Percentiles rank a stretch among this genome's conserved stretches.
Conservation (phyloP, 2,329 filamentous ascomycete species). For the Nakataea oryzae region DNA sequence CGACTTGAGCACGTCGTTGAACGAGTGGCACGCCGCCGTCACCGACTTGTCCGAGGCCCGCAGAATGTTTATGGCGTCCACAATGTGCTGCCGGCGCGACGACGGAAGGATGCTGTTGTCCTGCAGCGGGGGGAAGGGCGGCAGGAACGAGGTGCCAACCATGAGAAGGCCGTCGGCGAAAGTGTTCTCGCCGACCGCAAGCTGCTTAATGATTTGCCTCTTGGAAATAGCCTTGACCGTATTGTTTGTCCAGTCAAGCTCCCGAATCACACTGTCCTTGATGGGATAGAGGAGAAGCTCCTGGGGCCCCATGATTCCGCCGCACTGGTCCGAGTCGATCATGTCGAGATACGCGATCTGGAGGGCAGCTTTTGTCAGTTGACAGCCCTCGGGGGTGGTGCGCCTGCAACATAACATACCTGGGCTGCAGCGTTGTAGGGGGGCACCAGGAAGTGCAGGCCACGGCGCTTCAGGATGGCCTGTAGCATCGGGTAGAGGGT, state of each 20-base stretch:
- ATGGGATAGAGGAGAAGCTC: slow-evolving; percentile 82
- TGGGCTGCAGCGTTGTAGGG: slow-evolving; percentile 84
- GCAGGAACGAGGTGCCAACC: slow-evolving; percentile 70
- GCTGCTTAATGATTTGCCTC: slow-evolving; percentile 56
- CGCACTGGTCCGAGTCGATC: slow-evolving; percentile 54
- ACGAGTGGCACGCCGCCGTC: slow-evolving; percentile 62
- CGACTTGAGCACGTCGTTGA: slow-evolving; percentile 66
- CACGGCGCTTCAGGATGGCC: slow-evolving; percentile 56
- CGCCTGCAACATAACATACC: slow-evolving; percentile 35
- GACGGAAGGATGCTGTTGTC: slow-evolving; percentile 35
- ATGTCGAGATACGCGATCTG: slow-evolving; percentile 72
- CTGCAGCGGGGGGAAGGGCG: slow-evolving; percentile 68
- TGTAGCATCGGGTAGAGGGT: slow-evolving; percentile 71
- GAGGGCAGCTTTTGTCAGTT: slow-evolving; percentile 7
- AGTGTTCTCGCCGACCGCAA: slow-evolving; percentile 57
- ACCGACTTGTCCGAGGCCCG: slow-evolving; percentile 61
- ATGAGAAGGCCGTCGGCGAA: slow-evolving; percentile 80
- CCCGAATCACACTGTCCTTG: slow-evolving; percentile 59
- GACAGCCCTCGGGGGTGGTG: neutral
- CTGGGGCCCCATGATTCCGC: slow-evolving; percentile 72
- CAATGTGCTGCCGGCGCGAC: slow-evolving; percentile 50
- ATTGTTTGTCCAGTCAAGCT: slow-evolving; percentile 58
- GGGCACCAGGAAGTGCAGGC: slow-evolving; percentile 68
- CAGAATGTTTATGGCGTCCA: slow-evolving; percentile 70
- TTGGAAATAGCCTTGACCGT: slow-evolving; percentile 55